phyloP scores from a whole-genome alignment of 1,139 yeast genomes.

The Protomyces arabidopsidicola region DNA sequence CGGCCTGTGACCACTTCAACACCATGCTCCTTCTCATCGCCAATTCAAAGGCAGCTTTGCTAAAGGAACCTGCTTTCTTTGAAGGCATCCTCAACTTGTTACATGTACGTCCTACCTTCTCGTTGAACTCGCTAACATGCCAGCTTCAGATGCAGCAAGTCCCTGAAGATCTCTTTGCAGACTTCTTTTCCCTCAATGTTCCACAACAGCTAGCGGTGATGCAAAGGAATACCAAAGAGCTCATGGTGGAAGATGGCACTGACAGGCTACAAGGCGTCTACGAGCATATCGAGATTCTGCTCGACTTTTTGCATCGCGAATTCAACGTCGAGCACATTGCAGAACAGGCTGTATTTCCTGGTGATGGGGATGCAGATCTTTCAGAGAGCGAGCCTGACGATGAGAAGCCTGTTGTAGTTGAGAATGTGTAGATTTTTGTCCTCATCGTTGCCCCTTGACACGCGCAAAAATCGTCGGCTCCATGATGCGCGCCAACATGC shows the following conservation, averaged over 20 bases:
- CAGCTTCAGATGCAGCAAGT: slow-evolving; percentile 22
- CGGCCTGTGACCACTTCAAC: slow-evolving; percentile 48
- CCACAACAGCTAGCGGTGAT: not conserved
- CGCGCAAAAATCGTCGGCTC: not conserved
- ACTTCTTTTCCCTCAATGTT: slow-evolving; percentile 7
- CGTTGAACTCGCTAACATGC: not conserved
- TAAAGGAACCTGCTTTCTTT: not conserved
- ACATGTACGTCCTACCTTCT: not conserved
- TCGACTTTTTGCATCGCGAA: not conserved
- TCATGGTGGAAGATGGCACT: not conserved
- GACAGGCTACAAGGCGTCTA: not conserved
- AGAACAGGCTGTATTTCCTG: slow-evolving; percentile 8
- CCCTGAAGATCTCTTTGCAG: slow-evolving; percentile 7
- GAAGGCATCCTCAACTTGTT: not conserved
- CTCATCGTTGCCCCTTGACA: not conserved
- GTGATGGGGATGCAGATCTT: not conserved
- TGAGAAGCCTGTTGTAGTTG: slow-evolving; percentile 16
- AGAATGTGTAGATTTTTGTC: not conserved
- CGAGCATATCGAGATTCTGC: slow-evolving; percentile 5
- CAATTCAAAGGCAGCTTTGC: not conserved
- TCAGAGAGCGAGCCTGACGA: slow-evolving; percentile 17
- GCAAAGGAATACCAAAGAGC: not conserved
- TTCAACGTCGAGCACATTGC: slow-evolving; percentile 1
- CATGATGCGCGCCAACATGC: no score
- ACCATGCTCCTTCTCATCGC: slow-evolving; percentile 40